These are phyloP conservation scores for Voacanga thouarsii DNA, from an alignment of 257 asterid genomes.

Conservation along the genomic window DNA sequence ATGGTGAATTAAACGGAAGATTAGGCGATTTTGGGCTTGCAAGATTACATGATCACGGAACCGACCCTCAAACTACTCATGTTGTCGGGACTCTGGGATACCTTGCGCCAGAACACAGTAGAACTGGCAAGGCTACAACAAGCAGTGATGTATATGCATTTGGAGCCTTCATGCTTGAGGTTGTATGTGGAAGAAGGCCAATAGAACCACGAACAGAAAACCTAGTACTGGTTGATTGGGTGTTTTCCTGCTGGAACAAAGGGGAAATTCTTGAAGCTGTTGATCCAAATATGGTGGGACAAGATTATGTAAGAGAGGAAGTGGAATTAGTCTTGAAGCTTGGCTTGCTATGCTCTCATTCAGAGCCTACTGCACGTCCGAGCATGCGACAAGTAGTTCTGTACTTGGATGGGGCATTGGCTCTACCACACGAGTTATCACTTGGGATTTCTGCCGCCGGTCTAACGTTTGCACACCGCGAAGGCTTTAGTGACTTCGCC, in stretches of 20 bases:
- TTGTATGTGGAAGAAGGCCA: slow-evolving; percentile 63
- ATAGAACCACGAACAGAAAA: slow-evolving; percentile 38
- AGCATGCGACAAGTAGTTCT: slow-evolving; percentile 41
- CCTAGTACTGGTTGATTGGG: slow-evolving; percentile 51
- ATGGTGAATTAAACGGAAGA: slow-evolving; percentile 45
- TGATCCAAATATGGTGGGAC: slow-evolving; percentile 44
- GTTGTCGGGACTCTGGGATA: slow-evolving; percentile 70
- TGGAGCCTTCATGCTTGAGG: slow-evolving; percentile 71
- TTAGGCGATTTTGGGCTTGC: slow-evolving; percentile 73
- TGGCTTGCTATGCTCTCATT: slow-evolving; percentile 52
- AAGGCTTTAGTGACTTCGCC: slow-evolving; percentile 42
- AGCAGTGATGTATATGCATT: slow-evolving; percentile 57
- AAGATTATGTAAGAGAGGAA: slow-evolving; percentile 34
- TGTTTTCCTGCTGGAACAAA: slow-evolving; percentile 37
- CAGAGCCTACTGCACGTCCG: slow-evolving; percentile 46
- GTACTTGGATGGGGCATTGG: slow-evolving; percentile 43
- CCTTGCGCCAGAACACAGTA: slow-evolving; percentile 60
- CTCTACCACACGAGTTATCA: slow-evolving; percentile 41
- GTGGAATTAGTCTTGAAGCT: slow-evolving; percentile 49
- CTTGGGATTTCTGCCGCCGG: slow-evolving; percentile 26
- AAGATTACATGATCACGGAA: slow-evolving; percentile 59
- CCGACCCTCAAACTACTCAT: slow-evolving; percentile 60
- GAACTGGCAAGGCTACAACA: slow-evolving; percentile 61
- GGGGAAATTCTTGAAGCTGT: slow-evolving; percentile 43
- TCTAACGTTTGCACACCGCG: slow-evolving; percentile 13